Conservation (phyloP, 1,139 yeast species). For the Candida sanyaensis region DNA sequence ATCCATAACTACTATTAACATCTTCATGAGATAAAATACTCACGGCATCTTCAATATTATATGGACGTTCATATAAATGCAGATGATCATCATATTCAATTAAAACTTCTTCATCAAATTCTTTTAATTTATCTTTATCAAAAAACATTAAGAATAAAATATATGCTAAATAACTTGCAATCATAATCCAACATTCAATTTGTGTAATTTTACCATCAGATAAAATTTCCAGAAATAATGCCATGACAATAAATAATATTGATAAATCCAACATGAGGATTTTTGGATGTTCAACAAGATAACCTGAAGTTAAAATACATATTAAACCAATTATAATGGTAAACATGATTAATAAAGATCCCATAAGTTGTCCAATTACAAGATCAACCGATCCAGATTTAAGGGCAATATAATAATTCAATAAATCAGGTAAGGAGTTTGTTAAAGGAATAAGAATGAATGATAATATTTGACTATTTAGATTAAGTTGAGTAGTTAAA, state of each 20-base stretch:
- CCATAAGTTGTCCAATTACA: conserved; percentile 44
- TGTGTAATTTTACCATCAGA: conserved; percentile 52
- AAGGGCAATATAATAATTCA: conserved; percentile 38
- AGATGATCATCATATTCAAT: conserved; percentile 12
- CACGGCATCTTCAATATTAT: conserved; percentile 30
- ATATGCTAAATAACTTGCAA: conserved; percentile 37
- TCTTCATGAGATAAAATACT: conserved; percentile 24
- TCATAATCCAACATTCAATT: conserved; percentile 49
- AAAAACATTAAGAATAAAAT: conserved; percentile 28
- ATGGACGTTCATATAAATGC: conserved; percentile 18
- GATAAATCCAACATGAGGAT: conserved; percentile 30
- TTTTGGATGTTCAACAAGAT: conserved; percentile 21
- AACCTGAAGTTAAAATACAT: conserved; percentile 27
- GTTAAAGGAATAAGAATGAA: conserved; percentile 41
- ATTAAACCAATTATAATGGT: conserved; percentile 41
- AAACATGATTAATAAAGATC: conserved; percentile 38
- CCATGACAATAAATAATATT: conserved; percentile 37
- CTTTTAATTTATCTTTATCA: conserved; percentile 19
- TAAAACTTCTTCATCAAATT: conserved; percentile 15
- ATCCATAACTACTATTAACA: conserved; percentile 9
- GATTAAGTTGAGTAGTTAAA: conserved; percentile 25
- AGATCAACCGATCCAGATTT: conserved; percentile 33
- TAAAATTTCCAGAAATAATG: conserved; percentile 43
- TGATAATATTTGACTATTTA: conserved; percentile 35
- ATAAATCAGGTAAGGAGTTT: conserved; percentile 43